Percentiles rank a stretch among this genome's conserved stretches.
Evolutionary conservation across 371 early-diverging fungal species (phyloP).

Genomic region (Syncephalastrum sp.): DNA sequence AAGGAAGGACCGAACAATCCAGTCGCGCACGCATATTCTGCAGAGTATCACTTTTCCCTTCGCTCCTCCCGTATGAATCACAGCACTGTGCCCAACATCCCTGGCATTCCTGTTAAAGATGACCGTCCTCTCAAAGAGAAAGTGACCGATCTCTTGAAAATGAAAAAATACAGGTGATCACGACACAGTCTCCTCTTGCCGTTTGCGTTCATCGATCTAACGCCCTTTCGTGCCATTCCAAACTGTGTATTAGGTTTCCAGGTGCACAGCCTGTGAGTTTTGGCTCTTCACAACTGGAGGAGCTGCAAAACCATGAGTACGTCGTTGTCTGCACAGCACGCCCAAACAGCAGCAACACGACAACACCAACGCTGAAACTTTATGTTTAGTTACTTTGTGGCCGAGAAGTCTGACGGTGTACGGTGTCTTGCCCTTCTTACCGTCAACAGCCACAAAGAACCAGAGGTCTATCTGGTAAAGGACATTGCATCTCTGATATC

Average conservation of each 20-base stretch:
- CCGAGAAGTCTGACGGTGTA: constrained; percentile 98
- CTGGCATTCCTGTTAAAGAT: constrained; percentile 42
- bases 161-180: constrained; percentile 42
- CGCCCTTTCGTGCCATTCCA: constrained; percentile 8
- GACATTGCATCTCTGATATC: not conserved
- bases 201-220: not conserved
- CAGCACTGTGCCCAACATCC: constrained; percentile 45
- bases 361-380: not conserved
- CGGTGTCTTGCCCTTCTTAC: constrained; percentile 80
- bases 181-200: not conserved
- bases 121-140: constrained; percentile 28
- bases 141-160: constrained; percentile 33
- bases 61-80: constrained; percentile 9
- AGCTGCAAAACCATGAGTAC: constrained; percentile 77
- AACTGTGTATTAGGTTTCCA: constrained; percentile 57
- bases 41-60: too few species aligned
- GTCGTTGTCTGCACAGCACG: not conserved
- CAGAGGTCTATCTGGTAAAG: constrained; percentile 66
- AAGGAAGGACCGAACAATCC: too few species aligned
- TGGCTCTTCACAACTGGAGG: constrained; percentile 62
- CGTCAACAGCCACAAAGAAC: constrained; percentile 36
- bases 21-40: too few species aligned
- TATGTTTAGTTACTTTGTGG: constrained; percentile 80
- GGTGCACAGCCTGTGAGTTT: constrained; percentile 98
- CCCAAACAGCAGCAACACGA: too few species aligned